Evolutionary conservation across 441 rosid genomes (phyloP), one percentile per base, ranked within the genome.

Genomic region (Dalechampia spathulata): DNA sequence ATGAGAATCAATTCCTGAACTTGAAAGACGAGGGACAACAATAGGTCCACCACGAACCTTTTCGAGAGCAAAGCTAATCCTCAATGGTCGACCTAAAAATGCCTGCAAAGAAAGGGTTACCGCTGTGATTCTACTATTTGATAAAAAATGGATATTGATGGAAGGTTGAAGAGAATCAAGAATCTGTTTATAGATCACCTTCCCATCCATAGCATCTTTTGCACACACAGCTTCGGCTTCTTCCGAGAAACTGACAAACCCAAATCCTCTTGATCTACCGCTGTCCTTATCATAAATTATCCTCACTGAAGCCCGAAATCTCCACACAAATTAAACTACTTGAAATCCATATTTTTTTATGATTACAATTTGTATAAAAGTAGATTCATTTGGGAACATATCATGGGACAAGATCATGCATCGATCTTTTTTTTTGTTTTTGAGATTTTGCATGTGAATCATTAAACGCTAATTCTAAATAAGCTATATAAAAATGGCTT

Each of bases 181-280:
- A 63, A 49, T 27, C 25, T 5, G 14, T 12, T 2, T 32, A 23
- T 4, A 36, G 23, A 39, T 57, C 57, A 87, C 95, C 93, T 73
- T 86, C 32, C 96, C 98, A 72, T 91, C 95, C 95, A 86, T 88
- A 59, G 93, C 90, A 49, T 82, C 84, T 75, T 82, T 88, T 1
- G 96, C 98, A 60, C 66, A 61, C 4, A 23, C 22, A 57, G 98
- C 96, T 37, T 82, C 72, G 12, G 57, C 74, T 69, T 78, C 77
- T 59, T 75, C 73, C 12, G 67, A 53, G 59, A 83, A 88, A 64
- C 77, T 82, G 54, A 91, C 87, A 69, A 88, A 91, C 25, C 96
- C 95, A 25, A 85, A 85, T 4, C 95, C 88, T 86, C 85, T 85
- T 56, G 96, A 75, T 58, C 96, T 74, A 21, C 95, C 98, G 39